phyloP scores from a whole-genome alignment of 179 eudicot species.

The Amaranthus tricolor region DNA sequence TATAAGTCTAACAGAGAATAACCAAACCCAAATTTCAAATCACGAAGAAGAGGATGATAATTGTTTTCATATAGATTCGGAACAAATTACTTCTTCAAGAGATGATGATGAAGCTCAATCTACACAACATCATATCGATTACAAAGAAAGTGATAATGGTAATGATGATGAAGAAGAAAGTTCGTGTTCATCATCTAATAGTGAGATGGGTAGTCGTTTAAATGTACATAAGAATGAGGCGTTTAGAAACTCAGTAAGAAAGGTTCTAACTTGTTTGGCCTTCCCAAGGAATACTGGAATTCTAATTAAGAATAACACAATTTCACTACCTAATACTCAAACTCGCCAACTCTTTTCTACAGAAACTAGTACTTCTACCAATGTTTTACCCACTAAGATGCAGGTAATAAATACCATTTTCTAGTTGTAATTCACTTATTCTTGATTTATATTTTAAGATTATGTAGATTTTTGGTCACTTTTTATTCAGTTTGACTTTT shows the following conservation, averaged over 20 bases:
- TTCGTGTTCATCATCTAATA: slow-evolving; percentile 52
- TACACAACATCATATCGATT: slow-evolving; percentile 2
- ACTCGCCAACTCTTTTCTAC: neutral
- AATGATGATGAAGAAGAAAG: slow-evolving; percentile 30
- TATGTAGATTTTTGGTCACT: no score
- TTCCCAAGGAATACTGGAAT: slow-evolving; percentile 32
- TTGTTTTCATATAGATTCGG: neutral
- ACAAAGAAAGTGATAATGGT: slow-evolving; percentile 20
- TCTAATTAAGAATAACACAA: slow-evolving; percentile 5
- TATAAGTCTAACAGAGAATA: slow-evolving; percentile 16
- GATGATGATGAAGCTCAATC: neutral
- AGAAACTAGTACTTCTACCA: slow-evolving; percentile 14
- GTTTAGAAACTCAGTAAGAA: slow-evolving; percentile 44
- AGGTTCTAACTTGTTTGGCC: slow-evolving; percentile 48
- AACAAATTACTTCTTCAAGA: neutral
- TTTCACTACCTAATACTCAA: slow-evolving; percentile 12
- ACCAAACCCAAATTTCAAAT: neutral
- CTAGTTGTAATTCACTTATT: no score
- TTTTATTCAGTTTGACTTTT: no score
- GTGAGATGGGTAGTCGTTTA: neutral
- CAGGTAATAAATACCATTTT: slow-evolving; percentile 9
- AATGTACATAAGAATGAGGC: slow-evolving; percentile 49
- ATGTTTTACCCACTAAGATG: slow-evolving; percentile 26
- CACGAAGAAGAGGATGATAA: slow-evolving; percentile 4
- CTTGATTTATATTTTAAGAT: no score